Conservation (phyloP, 331 rosid genomes). For the Rhamnella rubrinervis region DNA sequence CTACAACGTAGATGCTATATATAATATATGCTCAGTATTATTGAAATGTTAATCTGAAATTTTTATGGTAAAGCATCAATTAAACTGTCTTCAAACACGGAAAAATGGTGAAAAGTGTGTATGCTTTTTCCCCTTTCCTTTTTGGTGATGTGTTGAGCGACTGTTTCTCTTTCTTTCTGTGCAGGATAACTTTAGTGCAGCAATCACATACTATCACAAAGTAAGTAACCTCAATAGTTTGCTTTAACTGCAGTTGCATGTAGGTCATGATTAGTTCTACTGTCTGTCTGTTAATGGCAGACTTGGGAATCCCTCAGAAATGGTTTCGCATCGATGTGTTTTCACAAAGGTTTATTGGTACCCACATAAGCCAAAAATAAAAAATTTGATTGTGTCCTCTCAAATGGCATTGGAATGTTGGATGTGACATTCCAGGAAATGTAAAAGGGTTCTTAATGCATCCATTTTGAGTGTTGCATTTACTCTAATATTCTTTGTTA, state of each 20-base stretch:
- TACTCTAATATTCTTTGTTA: no score
- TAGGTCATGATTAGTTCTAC: background rate
- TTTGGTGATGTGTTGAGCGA: background rate
- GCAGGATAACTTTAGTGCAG: conserved; percentile 78
- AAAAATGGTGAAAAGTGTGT: background rate
- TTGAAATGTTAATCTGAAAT: no score
- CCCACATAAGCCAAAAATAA: background rate
- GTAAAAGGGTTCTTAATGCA: background rate
- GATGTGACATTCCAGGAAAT: background rate
- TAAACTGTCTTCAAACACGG: background rate
- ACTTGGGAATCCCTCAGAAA: background rate
- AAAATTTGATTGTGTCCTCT: background rate
- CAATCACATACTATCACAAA: conserved; percentile 79
- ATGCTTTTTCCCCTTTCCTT: background rate
- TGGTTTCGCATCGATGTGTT: background rate
- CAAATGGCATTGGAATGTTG: conserved; percentile 2
- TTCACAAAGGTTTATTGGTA: background rate
- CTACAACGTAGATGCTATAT: no score
- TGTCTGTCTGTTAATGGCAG: background rate
- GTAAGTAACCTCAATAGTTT: conserved; percentile 44
- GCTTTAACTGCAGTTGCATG: background rate
- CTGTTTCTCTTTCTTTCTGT: conserved; percentile 7
- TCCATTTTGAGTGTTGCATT: no score
- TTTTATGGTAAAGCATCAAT: background rate
- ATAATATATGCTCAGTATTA: no score